Conservation (phyloP, 2,329 filamentous ascomycete species). For the Pseudogymnoascus sp. region DNA sequence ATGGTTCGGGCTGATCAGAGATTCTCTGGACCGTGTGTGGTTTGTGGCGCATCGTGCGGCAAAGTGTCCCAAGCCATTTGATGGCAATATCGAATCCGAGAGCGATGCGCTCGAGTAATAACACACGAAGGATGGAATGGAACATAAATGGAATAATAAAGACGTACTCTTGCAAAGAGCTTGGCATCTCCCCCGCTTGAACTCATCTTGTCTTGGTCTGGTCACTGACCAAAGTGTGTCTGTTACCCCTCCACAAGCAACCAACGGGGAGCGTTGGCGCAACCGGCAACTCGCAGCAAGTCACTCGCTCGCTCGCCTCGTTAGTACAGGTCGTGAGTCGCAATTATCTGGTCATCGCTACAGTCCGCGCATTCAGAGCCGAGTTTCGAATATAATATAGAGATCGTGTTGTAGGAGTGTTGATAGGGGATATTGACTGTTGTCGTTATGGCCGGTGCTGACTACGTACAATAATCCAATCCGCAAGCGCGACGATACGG, state of each 20-base stretch:
- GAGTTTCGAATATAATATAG: neutral
- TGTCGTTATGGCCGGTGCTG: conserved; percentile 3
- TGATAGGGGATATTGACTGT: conserved; percentile 1
- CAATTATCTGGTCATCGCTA: conserved; percentile 7
- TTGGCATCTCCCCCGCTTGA: conserved; percentile 85
- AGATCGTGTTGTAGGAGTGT: neutral
- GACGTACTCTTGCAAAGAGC: conserved; percentile 91
- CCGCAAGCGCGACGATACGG: conserved; percentile 11
- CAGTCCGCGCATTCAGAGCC: neutral
- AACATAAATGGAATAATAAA: conserved; percentile 19
- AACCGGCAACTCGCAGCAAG: conserved; percentile 4
- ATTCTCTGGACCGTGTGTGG: conserved; percentile 16
- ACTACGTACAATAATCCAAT: conserved; percentile 8
- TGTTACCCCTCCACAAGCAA: conserved; percentile 23
- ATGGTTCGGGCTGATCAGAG: conserved; percentile 10
- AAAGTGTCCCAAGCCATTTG: neutral
- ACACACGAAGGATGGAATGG: conserved; percentile 1
- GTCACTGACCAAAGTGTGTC: conserved; percentile 12
- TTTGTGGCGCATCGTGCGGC: conserved; percentile 15
- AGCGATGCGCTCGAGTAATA: conserved; percentile 2
- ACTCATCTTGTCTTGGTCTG: conserved; percentile 24
- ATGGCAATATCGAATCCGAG: conserved; percentile 3
- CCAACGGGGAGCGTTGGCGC: conserved; percentile 11
- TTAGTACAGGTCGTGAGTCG: conserved; percentile 4
- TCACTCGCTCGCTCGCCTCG: neutral